Base-by-base conservation (phyloP, 768 basidiomycete species). In the Holtermanniella nyarrowii region DNA sequence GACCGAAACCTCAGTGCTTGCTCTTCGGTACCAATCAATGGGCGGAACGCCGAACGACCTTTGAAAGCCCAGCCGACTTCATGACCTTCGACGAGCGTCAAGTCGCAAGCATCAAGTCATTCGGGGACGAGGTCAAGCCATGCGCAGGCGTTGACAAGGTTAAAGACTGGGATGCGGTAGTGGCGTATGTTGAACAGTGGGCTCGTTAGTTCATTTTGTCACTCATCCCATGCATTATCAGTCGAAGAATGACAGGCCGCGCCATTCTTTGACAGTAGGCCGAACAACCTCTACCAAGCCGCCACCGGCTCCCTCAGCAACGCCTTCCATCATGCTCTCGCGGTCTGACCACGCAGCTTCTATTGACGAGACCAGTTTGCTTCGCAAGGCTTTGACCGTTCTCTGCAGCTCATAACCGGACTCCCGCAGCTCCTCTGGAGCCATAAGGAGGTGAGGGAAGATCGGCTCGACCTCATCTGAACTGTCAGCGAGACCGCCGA, bases 361-460 rank as follows among this genome's bases (percentile, higher is more conserved):
- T 22, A 71, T 52, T 1, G 44, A 25, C 1, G 43, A 25, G 1
- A 31, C 44, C 4, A 71, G 44, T 25, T 60, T 59, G 4, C 0
- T 22, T 13, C 66, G 53, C 53, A 91, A 83, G 0, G 71, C 68
- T 2, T 59, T 54, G 1, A 88, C 70, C 42, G 81, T 79, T 3
- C 72, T 61, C 66, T 93, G 88, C 52, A 95, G 72, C 1, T 71
- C 73, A 31, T 66, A 57, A 0, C 83, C 89, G 54, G 86, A 83
- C n/a, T 73, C 70, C 1, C 79, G 76, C 63, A 91, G 87, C 37
- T 78, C 79, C 3, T 76, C 54, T 0, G 83, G 80, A 51, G 86
- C 79, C 53, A 84, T 79, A 46, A 84, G 71, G 21, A 95, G 74
- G 65, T 89, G 85, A 3, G 87, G 86, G 10, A 93, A 72, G 21